Base-by-base conservation (phyloP, 2,329 filamentous ascomycete species). In the Ceratocystis eucalypticola region DNA sequence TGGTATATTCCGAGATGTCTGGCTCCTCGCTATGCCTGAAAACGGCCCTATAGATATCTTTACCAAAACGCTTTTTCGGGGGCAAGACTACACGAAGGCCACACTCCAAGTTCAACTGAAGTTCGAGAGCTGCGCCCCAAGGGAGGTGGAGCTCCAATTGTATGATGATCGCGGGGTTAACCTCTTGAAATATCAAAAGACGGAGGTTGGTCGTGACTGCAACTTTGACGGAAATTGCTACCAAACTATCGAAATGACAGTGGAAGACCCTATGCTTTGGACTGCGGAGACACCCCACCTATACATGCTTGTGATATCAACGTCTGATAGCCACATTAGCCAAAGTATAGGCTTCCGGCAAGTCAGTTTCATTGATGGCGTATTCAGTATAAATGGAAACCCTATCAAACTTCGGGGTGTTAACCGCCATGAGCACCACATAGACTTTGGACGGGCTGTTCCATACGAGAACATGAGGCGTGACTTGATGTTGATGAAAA, bases 391-490 rank as follows among this genome's bases (percentile, higher is more conserved):
- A 69, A 89, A 89, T 66, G 86, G 86, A 1, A 78, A 78, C 22
- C 79, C 83, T 0, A 79, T 89, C 65, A 81, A 87, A 15, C 78
- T 90, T 70, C 82, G 84, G 17, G 87, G 87, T 1, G 84, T 85
- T 5, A 89, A 89, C 70, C 80, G 86, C 44, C 87, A 89, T 69
- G 87, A 90, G 67, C 86, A 89, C 69, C 84, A 88, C 70, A 82
- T 85, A 0, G 76, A 79, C 66, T 80, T 80, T 4, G 86, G 86
- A 0, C 80, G 86, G 0, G 79, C 84, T 0, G 83, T 88, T 0
- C 84, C 84, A 0, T 79, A 81, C 33, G 80, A 82, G 0, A 83
- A 81, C n/a, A 79, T 89, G 70, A 77, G 80, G 65, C 74, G 77
- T 0, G 87, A 89, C 69, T 76, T 89, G 2, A 69, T 85, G 1